Conservation (phyloP, 495 filamentous ascomycete species). For the Emericellopsis terricola region DNA sequence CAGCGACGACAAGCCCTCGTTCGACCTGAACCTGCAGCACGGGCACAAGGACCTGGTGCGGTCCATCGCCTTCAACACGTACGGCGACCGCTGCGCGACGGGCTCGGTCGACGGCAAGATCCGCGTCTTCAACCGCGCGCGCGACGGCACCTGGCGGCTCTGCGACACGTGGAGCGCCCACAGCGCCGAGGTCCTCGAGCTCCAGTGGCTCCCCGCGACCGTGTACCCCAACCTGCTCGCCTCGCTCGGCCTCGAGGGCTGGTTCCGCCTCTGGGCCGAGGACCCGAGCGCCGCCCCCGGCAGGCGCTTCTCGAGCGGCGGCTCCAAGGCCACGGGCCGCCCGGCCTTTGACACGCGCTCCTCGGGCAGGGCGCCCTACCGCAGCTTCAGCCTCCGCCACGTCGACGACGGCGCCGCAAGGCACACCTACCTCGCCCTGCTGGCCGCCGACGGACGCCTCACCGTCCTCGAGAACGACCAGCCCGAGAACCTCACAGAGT, state of each 20-base stretch:
- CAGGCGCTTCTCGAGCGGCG: conserved; percentile 46
- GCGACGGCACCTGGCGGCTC: conserved; percentile 58
- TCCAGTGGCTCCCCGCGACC: conserved; percentile 54
- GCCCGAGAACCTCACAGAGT: conserved; percentile 63
- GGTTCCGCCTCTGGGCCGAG: conserved; percentile 80
- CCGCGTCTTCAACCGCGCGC: conserved; percentile 72
- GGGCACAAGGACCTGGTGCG: conserved; percentile 54
- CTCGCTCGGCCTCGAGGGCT: conserved; percentile 67
- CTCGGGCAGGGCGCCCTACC: conserved; percentile 23
- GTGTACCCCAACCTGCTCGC: conserved; percentile 38
- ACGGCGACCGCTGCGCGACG: conserved; percentile 79
- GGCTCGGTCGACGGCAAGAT: conserved; percentile 86
- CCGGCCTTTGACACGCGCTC: conserved; percentile 27
- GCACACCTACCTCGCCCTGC: conserved; percentile 65
- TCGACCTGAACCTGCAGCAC: conserved; percentile 31
- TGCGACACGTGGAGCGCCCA: conserved; percentile 85
- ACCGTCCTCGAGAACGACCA: conserved; percentile 73
- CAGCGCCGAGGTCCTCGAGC: conserved; percentile 78
- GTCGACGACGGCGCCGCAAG: conserved; percentile 39
- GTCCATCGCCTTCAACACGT: conserved; percentile 52
- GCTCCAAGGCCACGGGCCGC: conserved; percentile 4
- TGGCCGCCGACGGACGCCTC: conserved; percentile 64
- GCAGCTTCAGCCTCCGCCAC: conserved; percentile 69
- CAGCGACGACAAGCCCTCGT: conserved; percentile 38
- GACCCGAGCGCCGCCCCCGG: conserved; percentile 59